Conservation (phyloP, 257 asterid genomes). For the Lithospermum erythrorhizon region DNA sequence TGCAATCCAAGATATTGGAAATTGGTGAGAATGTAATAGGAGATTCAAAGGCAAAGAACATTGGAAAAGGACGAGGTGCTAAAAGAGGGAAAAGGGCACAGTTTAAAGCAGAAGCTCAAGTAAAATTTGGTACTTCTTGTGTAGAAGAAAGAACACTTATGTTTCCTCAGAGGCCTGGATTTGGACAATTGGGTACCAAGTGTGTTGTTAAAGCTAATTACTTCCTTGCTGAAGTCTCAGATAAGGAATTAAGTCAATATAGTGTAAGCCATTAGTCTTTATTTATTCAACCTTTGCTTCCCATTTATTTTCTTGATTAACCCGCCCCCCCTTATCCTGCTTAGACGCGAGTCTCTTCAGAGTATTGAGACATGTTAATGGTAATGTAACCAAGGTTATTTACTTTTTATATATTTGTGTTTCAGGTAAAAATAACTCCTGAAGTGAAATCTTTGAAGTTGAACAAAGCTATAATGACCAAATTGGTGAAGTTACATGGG, state of each 20-base stretch:
- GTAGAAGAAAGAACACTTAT: conserved; percentile 15
- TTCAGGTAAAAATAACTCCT: conserved; percentile 39
- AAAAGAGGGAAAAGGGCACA: conserved; percentile 23
- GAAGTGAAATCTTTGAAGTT: conserved; percentile 31
- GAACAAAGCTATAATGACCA: conserved; percentile 40
- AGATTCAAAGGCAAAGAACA: conserved; percentile 9
- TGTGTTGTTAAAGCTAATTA: conserved; percentile 36
- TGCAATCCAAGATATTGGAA: conserved; percentile 8
- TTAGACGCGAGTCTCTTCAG: too few relatives aligned
- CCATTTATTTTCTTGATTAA: not conserved
- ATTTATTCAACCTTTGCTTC: not conserved
- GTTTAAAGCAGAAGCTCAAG: conserved; percentile 6
- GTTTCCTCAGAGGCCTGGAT: conserved; percentile 29
- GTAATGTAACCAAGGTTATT: not conserved
- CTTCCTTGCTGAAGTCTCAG: conserved; percentile 38
- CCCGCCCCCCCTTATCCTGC: too few relatives aligned
- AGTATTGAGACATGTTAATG: too few relatives aligned
- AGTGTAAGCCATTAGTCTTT: conserved; percentile 21
- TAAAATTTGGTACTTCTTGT: conserved; percentile 8
- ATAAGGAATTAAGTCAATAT: conserved; percentile 39
- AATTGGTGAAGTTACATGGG: conserved; percentile 35
- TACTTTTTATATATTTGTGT: not conserved
- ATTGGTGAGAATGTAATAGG: conserved; percentile 10
- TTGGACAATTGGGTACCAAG: conserved; percentile 26
- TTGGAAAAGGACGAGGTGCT: conserved; percentile 20